Evolutionary conservation across 257 asterid species (phyloP).

Genomic region (Verbascum thapsus): DNA sequence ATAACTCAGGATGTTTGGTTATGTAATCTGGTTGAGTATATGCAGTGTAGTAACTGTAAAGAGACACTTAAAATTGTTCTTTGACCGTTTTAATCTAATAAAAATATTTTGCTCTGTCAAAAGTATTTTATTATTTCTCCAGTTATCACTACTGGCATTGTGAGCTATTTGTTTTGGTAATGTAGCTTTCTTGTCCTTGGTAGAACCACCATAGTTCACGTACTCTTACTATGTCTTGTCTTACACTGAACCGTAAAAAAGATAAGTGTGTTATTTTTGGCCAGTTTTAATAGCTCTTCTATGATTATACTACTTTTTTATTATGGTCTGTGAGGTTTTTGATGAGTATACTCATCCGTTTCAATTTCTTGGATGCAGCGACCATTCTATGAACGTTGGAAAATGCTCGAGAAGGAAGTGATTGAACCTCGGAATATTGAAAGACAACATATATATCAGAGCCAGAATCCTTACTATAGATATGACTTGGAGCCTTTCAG

Average conservation of each 20-base stretch:
- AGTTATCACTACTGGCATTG: neutral
- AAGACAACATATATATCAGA: slow-evolving; percentile 60
- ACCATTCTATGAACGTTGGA: slow-evolving; percentile 95
- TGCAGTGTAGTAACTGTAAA: neutral
- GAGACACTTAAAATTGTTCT: neutral
- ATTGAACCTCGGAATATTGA: slow-evolving; percentile 85
- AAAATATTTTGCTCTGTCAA: slow-evolving; percentile 3
- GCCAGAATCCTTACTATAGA: slow-evolving; percentile 72
- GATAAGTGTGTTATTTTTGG: neutral
- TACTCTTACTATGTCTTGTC: neutral
- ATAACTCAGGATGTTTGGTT: slow-evolving; percentile 7
- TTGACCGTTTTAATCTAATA: neutral
- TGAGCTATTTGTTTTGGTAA: slow-evolving; percentile 13
- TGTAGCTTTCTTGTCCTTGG: neutral
- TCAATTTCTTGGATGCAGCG: slow-evolving; percentile 52
- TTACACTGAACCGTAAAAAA: too few relatives aligned
- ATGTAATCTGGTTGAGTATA: neutral
- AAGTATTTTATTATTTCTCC: neutral
- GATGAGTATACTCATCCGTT: slow-evolving; percentile 2
- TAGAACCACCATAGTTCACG: neutral
- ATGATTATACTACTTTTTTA: neutral
- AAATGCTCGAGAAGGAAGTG: slow-evolving; percentile 91
- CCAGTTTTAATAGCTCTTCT: neutral
- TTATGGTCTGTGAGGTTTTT: slow-evolving; percentile 1
- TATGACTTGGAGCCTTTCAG: slow-evolving; percentile 96